Evolutionary conservation across 176 grass and related monocot species (phyloP).

Genomic region (Oropetium thomaeum): DNA sequence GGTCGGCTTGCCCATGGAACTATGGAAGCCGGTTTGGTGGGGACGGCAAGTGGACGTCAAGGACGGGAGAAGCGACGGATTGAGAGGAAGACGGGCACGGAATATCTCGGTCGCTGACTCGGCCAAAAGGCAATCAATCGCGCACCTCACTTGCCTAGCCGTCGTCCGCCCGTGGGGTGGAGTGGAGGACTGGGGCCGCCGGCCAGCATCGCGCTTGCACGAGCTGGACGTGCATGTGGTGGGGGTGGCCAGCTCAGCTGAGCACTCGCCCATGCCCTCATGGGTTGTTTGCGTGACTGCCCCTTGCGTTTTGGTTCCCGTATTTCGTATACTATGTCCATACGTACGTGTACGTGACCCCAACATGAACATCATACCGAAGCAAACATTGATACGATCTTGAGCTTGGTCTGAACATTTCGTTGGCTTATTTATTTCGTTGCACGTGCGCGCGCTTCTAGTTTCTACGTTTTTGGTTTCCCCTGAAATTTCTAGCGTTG

Average conservation of each 20-base stretch:
- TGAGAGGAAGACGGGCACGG: neutral
- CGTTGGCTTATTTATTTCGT: too few relatives aligned
- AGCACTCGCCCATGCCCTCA: neutral
- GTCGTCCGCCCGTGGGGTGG: neutral
- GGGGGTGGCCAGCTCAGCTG: neutral
- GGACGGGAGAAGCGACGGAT: neutral
- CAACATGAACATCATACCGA: too few relatives aligned
- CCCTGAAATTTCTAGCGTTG: too few relatives aligned
- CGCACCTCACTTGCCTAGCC: too few relatives aligned
- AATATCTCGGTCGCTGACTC: neutral
- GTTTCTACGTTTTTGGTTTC: too few relatives aligned
- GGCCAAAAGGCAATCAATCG: neutral
- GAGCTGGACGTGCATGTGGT: slow-evolving; percentile 23
- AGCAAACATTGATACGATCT: too few relatives aligned
- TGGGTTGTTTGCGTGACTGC: slow-evolving; percentile 21
- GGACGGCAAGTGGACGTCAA: neutral
- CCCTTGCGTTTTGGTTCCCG: too few relatives aligned
- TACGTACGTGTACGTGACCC: too few relatives aligned
- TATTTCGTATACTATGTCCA: too few relatives aligned
- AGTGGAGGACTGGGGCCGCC: neutral
- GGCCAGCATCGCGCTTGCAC: neutral
- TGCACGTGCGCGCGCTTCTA: too few relatives aligned
- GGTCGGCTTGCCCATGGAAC: too few relatives aligned
- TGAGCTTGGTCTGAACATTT: too few relatives aligned
- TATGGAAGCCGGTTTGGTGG: neutral